Percentiles rank a stretch among this genome's conserved stretches.
phyloP scores from a whole-genome alignment of 176 grass and related monocot genomes.

The Tillandsia leiboldiana region DNA sequence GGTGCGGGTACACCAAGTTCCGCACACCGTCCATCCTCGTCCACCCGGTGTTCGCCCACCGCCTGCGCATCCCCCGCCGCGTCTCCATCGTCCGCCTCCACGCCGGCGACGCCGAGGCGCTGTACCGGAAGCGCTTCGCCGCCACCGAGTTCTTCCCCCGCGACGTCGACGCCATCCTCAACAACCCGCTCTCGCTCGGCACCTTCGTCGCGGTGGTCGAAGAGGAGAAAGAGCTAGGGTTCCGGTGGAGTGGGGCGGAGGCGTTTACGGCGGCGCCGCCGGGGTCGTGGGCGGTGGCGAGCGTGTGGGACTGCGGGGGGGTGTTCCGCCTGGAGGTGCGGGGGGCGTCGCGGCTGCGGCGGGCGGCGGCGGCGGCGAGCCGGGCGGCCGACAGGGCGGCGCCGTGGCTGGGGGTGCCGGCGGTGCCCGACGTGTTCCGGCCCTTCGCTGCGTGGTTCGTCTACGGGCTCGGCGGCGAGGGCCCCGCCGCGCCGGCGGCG shows the following conservation, averaged over 20 bases:
- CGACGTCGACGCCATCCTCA: slow-evolving; percentile 68
- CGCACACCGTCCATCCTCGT: slow-evolving; percentile 81
- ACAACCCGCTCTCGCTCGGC: slow-evolving; percentile 49
- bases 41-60: slow-evolving; percentile 78
- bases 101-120: slow-evolving; percentile 40
- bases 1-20: slow-evolving; percentile 88
- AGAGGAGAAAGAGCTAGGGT: not conserved
- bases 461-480: slow-evolving; percentile 72
- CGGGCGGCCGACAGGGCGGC: slow-evolving; percentile 45
- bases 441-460: slow-evolving; percentile 67
- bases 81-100: slow-evolving; percentile 26
- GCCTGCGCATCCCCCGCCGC: slow-evolving; percentile 25
- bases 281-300: slow-evolving; percentile 69
- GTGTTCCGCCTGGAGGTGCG: slow-evolving; percentile 85
- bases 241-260: slow-evolving; percentile 43
- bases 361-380: slow-evolving; percentile 34
- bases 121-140: slow-evolving; percentile 42
- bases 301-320: slow-evolving; percentile 73
- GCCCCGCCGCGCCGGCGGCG: slow-evolving; percentile 21
- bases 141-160: slow-evolving; percentile 69
- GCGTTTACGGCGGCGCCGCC: slow-evolving; percentile 51
- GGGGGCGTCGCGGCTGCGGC: slow-evolving; percentile 39
- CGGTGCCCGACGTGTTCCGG: slow-evolving; percentile 64
- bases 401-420: slow-evolving; percentile 66
- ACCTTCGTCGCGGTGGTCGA: slow-evolving; percentile 49